Evolutionary conservation across 495 filamentous ascomycete genomes (phyloP), one percentile per base, ranked within the genome.

Genomic region (Thozetella sp.): DNA sequence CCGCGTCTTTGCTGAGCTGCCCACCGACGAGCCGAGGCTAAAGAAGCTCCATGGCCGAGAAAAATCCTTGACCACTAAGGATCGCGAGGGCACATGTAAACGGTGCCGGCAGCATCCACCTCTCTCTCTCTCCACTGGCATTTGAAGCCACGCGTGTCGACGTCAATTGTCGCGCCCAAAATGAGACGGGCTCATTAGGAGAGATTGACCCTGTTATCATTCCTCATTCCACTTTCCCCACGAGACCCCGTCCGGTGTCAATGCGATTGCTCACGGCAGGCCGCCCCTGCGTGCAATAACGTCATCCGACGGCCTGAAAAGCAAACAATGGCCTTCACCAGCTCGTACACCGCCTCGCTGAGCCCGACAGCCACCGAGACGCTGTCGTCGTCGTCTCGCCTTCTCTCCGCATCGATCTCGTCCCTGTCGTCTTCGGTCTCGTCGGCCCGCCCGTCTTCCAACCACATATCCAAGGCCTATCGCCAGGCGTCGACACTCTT

Each of bases 401-500:
- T 76, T 22, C 74, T 83, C 25, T 72, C 77, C 3, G 72, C 75
- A 12, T 81, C 80, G 12, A 78, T 83, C 48, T 71, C 79, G 6
- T 80, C 79, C 12, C 64, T 79, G 11, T 72, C 78, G 25, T 67
- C 77, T 10, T 70, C 76, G 43, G 61, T 76, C 19, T 63, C 86
- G 51, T 82, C 88, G 63, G 73, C 75, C 60, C 83, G 85, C 25
- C 78, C 81, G 53, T 77, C 76, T 27, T 77, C 85, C 27, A 80
- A 80, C n/a, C 83, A 86, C 62, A 87, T 93, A 62, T 88, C 89
- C 51, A 93, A 93, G 71, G 82, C 90, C 3, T 97, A 97, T 76
- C 89, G 93, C 60, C 91, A 94, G 75, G 90, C 94, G 48, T 93
- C 91, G 12, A 89, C 92, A 59, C 85, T 97, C 6, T 99, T 94